Conservation (phyloP, 176 grass and related monocot species). For the Oryza brachyantha region DNA sequence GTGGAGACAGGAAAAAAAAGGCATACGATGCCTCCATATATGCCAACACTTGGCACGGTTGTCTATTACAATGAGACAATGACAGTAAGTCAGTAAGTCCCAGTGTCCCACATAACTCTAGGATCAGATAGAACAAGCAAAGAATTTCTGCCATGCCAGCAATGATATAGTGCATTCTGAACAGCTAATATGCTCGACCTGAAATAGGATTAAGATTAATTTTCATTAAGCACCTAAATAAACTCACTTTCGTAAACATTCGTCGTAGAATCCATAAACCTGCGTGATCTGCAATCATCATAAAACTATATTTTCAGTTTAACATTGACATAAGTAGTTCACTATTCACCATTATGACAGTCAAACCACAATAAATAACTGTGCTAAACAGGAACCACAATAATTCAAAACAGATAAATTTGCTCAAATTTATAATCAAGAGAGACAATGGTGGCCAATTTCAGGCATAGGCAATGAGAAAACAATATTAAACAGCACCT, state of each 20-base stretch:
- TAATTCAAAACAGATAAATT: background rate
- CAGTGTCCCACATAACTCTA: constrained; percentile 6
- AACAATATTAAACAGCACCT: constrained; percentile 39
- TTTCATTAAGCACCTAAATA: constrained; percentile 24
- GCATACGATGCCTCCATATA: background rate
- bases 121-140: background rate
- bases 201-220: constrained; percentile 10
- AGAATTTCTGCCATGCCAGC: background rate
- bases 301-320: constrained; percentile 26
- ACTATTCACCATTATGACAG: background rate
- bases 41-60: background rate
- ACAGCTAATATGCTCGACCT: background rate
- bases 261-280: constrained; percentile 97
- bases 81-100: no score
- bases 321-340: constrained; percentile 9
- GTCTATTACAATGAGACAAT: constrained; percentile 15
- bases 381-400: background rate
- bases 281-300: constrained; percentile 78
- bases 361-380: background rate
- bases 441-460: background rate
- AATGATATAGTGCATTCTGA: background rate
- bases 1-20: background rate
- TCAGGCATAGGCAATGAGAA: background rate
- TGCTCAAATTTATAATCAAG: background rate
- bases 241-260: constrained; percentile 97